Evolutionary conservation across 495 filamentous ascomycete genomes (phyloP).

Genomic region (Daldinia grandis): DNA sequence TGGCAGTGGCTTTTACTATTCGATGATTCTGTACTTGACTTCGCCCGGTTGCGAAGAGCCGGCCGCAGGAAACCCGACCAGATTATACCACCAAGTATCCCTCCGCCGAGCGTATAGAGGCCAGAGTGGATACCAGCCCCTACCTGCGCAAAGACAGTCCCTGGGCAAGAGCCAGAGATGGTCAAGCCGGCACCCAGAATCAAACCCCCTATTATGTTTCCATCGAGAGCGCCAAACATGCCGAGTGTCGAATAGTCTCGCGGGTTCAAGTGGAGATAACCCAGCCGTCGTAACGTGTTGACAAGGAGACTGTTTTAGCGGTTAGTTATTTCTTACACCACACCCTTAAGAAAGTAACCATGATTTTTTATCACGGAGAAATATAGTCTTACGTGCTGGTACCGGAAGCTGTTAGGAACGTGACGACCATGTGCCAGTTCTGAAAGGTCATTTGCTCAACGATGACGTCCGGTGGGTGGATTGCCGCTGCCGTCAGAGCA

Average conservation of each 20-base stretch:
- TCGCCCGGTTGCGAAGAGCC: conserved; percentile 15
- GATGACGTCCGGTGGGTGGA: conserved; percentile 63
- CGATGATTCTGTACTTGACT: conserved; percentile 11
- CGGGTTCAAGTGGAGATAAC: conserved; percentile 46
- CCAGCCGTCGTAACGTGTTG: conserved; percentile 43
- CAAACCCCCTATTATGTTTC: conserved; percentile 64
- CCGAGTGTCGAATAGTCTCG: conserved; percentile 49
- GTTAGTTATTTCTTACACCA: conserved; percentile 18
- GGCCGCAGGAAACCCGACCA: conserved; percentile 48
- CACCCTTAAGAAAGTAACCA: neutral
- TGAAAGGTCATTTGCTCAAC: conserved; percentile 60
- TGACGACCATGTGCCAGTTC: conserved; percentile 67
- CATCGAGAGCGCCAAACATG: conserved; percentile 56
- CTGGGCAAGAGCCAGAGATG: conserved; percentile 64
- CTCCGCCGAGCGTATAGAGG: conserved; percentile 53
- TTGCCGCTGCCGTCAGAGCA: conserved; percentile 60
- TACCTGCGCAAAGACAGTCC: conserved; percentile 63
- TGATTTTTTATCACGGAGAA: neutral
- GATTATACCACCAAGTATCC: conserved; percentile 54
- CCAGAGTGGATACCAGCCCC: conserved; percentile 58
- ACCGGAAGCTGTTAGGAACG: conserved; percentile 63
- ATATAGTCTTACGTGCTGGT: conserved; percentile 59
- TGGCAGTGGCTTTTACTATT: conserved; percentile 15
- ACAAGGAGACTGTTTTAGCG: conserved; percentile 41
- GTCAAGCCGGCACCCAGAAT: conserved; percentile 65